Conservation (phyloP, 768 basidiomycete species). For the Neoboletus subvelutipes region DNA sequence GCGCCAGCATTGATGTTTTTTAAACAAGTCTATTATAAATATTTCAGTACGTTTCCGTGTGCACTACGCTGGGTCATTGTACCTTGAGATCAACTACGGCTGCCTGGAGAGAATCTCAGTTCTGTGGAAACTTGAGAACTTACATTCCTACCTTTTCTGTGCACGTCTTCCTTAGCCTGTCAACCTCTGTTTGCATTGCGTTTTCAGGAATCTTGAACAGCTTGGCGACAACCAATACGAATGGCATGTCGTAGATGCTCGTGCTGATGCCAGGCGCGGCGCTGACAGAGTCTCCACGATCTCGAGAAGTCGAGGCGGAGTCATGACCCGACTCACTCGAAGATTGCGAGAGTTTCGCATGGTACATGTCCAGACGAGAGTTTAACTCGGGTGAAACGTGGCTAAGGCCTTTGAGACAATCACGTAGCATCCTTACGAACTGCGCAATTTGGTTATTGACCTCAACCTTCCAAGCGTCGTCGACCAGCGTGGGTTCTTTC, state of each 20-base stretch:
- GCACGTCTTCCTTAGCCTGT: constrained; percentile 59
- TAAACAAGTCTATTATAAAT: constrained; percentile 59
- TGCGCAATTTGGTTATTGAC: constrained; percentile 89
- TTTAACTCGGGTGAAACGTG: constrained; percentile 84
- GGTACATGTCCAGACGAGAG: constrained; percentile 79
- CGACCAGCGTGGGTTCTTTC: constrained; percentile 82
- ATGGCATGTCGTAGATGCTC: constrained; percentile 71
- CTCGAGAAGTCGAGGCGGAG: constrained; percentile 55
- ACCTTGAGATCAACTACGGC: constrained; percentile 88
- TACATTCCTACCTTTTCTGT: constrained; percentile 63
- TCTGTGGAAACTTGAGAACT: background rate
- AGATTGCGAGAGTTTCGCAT: constrained; percentile 69
- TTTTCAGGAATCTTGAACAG: constrained; percentile 74
- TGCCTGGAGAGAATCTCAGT: constrained; percentile 47
- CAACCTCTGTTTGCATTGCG: constrained; percentile 72
- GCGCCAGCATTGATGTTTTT: constrained; percentile 87
- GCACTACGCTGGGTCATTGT: constrained; percentile 4
- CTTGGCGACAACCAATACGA: constrained; percentile 65
- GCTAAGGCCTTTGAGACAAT: constrained; percentile 68
- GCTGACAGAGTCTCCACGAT: constrained; percentile 50
- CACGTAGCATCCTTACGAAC: constrained; percentile 84
- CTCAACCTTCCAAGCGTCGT: constrained; percentile 91
- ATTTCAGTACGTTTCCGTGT: constrained; percentile 3
- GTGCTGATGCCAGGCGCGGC: constrained; percentile 38
- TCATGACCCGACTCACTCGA: constrained; percentile 68